Evolutionary conservation across 192 early-diverging fungal genomes (phyloP).

Genomic region (Chytriomyces confervae): DNA sequence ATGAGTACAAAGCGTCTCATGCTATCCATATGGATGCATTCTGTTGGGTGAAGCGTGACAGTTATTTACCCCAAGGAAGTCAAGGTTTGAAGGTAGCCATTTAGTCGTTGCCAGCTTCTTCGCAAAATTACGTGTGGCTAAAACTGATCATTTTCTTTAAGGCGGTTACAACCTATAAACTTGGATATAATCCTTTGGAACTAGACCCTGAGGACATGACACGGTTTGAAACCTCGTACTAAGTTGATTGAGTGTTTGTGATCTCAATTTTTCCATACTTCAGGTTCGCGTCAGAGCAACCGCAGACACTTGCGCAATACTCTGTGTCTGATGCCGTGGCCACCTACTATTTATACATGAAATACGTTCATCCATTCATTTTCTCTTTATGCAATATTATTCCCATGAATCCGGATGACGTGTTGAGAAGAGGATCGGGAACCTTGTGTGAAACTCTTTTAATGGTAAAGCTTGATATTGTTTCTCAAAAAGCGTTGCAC

Average conservation of each 20-base stretch:
- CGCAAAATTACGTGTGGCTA: neutral
- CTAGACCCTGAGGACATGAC: constrained; percentile 99
- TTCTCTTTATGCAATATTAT: constrained; percentile 99
- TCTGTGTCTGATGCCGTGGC: constrained; percentile 99
- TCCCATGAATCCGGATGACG: constrained; percentile 96
- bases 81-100: constrained; percentile 83
- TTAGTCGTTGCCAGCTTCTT: neutral
- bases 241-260: constrained; percentile 12
- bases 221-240: constrained; percentile 41
- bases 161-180: constrained; percentile 93
- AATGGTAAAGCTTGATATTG: constrained; percentile 72
- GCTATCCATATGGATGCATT: constrained; percentile 96
- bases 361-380: constrained; percentile 98
- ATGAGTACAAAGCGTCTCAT: constrained; percentile 86
- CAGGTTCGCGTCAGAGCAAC: constrained; percentile 87
- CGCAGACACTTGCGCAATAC: constrained; percentile 94
- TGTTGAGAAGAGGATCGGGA: constrained; percentile 93
- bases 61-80: constrained; percentile 94
- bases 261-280: constrained; percentile 5
- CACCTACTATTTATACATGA: constrained; percentile 99
- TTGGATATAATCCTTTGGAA: constrained; percentile 98
- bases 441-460: constrained; percentile 95
- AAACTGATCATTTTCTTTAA: constrained; percentile 31
- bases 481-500: neutral
- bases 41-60: constrained; percentile 98